Evolutionary conservation across 179 eudicot species (phyloP).

Genomic region (Vitellaria paradoxa): DNA sequence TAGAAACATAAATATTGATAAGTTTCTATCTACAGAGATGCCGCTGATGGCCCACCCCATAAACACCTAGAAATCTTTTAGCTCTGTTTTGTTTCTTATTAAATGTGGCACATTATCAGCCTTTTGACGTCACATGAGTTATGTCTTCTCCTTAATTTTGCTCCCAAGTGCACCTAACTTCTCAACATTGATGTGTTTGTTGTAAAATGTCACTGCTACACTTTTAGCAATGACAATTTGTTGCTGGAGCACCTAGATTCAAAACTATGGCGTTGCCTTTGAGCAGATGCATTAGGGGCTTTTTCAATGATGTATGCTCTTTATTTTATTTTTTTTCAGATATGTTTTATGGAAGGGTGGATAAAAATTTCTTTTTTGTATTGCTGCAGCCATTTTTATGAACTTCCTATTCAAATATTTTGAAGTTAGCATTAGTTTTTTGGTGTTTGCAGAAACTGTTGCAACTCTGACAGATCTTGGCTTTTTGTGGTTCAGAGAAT

Average conservation of each 20-base stretch:
- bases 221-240: not conserved
- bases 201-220: too few relatives aligned
- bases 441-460: slow-evolving; percentile 68
- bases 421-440: slow-evolving; percentile 21
- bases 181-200: not conserved
- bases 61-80: not conserved
- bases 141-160: not conserved
- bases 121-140: not conserved
- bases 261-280: not conserved
- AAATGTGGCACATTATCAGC: not conserved
- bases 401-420: not conserved
- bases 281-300: not conserved
- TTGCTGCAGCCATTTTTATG: not conserved
- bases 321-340: not conserved
- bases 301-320: not conserved
- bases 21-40: too few relatives aligned
- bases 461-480: slow-evolving; percentile 94
- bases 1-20: too few relatives aligned
- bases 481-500: slow-evolving; percentile 97
- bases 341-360: not conserved
- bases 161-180: not conserved
- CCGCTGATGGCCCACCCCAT: too few relatives aligned
- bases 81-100: not conserved
- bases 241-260: not conserved
- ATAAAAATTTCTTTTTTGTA: not conserved